phyloP scores from a whole-genome alignment of 768 basidiomycete genomes.

The Cubamyces sp. region DNA sequence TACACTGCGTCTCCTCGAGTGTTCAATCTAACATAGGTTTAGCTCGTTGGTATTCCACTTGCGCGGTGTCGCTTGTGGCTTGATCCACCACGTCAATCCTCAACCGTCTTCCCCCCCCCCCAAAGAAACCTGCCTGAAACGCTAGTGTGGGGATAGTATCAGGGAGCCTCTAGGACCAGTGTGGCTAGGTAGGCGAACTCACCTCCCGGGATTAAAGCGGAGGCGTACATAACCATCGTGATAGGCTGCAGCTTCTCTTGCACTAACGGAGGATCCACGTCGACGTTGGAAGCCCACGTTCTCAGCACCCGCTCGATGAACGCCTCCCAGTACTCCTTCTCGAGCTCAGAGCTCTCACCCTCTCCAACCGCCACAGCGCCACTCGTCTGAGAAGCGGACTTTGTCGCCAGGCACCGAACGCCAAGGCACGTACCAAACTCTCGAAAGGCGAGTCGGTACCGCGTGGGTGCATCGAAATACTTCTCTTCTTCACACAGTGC shows the following conservation, averaged over 20 bases:
- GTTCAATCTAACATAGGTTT: too few relatives aligned
- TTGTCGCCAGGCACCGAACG: slow-evolving; percentile 25
- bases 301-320: slow-evolving; percentile 13
- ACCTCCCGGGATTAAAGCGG: slow-evolving; percentile 32
- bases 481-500: slow-evolving; percentile 21
- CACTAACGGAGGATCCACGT: slow-evolving; percentile 9
- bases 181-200: slow-evolving; percentile 2
- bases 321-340: slow-evolving; percentile 22
- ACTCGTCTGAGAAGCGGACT: background rate
- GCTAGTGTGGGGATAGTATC: background rate
- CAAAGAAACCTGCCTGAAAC: background rate
- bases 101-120: background rate
- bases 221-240: slow-evolving; percentile 33
- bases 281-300: slow-evolving; percentile 8
- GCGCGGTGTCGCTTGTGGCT: too few relatives aligned
- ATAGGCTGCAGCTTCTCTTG: slow-evolving; percentile 27
- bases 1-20: too few relatives aligned
- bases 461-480: slow-evolving; percentile 30
- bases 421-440: slow-evolving; percentile 35
- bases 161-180: background rate
- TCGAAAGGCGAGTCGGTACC: slow-evolving; percentile 34
- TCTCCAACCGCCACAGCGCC: background rate
- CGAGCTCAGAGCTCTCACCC: background rate
- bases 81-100: too few relatives aligned
- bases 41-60: too few relatives aligned